Evolutionary conservation across 768 basidiomycete species (phyloP).

Genomic region (Terana coerulea): DNA sequence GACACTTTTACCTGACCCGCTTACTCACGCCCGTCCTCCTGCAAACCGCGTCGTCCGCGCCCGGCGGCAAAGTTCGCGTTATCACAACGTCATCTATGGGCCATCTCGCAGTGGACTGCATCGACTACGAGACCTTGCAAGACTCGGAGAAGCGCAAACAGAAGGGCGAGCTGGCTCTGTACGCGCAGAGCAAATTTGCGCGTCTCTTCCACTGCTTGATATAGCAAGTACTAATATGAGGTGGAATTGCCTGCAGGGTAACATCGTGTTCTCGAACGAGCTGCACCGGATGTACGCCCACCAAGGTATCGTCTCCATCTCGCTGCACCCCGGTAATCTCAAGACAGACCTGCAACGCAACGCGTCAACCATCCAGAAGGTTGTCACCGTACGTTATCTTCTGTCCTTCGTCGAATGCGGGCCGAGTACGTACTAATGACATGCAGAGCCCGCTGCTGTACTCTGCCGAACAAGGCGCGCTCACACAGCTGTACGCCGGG

Average conservation of each 20-base stretch:
- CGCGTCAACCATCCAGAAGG: slow-evolving; percentile 1
- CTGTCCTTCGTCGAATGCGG: neutral
- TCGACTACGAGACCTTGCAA: slow-evolving; percentile 37
- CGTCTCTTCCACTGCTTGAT: neutral
- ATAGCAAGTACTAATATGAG: slow-evolving; percentile 11
- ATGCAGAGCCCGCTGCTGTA: slow-evolving; percentile 27
- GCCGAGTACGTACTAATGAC: slow-evolving; percentile 7
- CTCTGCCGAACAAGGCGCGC: slow-evolving; percentile 31
- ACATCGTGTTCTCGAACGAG: slow-evolving; percentile 42
- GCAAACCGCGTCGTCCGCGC: slow-evolving; percentile 31
- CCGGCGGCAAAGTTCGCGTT: slow-evolving; percentile 40
- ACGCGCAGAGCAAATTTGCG: neutral
- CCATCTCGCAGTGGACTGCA: slow-evolving; percentile 25
- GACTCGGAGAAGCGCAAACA: slow-evolving; percentile 23
- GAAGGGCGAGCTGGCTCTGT: slow-evolving; percentile 8
- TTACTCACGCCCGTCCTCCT: slow-evolving; percentile 44
- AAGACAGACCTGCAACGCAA: slow-evolving; percentile 16
- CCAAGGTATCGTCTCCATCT: slow-evolving; percentile 41
- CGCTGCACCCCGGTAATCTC: slow-evolving; percentile 39
- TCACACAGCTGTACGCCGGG: slow-evolving; percentile 41
- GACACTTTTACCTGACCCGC: slow-evolving; percentile 57
- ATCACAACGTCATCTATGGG: slow-evolving; percentile 41
- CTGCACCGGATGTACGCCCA: slow-evolving; percentile 43
- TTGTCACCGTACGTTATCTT: slow-evolving; percentile 15
- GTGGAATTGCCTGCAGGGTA: slow-evolving; percentile 30